A percentile compares a stretch with the other conserved stretches of the same genome.
Evolutionary conservation across 2,329 filamentous ascomycete genomes (phyloP).

Genomic region (Neurospora crassa): DNA sequence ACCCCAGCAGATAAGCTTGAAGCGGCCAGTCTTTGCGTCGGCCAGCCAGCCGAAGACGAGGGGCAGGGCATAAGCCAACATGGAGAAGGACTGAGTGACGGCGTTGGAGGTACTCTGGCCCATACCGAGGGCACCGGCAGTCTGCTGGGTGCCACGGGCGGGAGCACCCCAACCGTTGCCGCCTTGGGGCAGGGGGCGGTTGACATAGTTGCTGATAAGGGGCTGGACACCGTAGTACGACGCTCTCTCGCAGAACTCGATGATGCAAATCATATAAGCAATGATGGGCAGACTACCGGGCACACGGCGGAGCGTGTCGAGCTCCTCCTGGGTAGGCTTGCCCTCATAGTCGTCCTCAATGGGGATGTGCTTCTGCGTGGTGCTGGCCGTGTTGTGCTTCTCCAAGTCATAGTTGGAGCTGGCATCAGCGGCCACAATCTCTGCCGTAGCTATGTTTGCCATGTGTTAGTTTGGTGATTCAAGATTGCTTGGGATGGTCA

Average conservation of each 20-base stretch:
- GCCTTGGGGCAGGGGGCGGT: conserved; percentile 45
- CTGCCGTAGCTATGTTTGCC: background rate
- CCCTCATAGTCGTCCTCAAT: conserved; percentile 18
- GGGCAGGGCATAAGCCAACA: conserved; percentile 49
- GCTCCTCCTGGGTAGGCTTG: conserved; percentile 42
- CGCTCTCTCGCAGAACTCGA: conserved; percentile 52
- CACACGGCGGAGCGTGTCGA: conserved; percentile 41
- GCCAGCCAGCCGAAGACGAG: conserved; percentile 48
- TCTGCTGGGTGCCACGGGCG: conserved; percentile 29
- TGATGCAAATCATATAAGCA: conserved; percentile 47
- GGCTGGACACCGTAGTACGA: conserved; percentile 50
- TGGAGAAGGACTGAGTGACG: conserved; percentile 42
- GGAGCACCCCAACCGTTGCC: conserved; percentile 37
- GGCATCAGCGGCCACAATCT: background rate
- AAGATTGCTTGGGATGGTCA: background rate
- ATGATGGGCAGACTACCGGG: conserved; percentile 41
- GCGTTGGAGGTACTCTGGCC: conserved; percentile 45
- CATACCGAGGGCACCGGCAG: conserved; percentile 49
- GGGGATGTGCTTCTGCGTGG: background rate
- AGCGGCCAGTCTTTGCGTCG: conserved; percentile 62
- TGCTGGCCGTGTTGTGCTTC: background rate
- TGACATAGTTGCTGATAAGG: conserved; percentile 51
- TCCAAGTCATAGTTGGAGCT: background rate
- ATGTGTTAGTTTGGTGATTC: background rate
- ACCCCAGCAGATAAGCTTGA: conserved; percentile 61